Evolutionary conservation across 805 yeast genomes (phyloP).

Genomic region (Groenewaldozyma salmanticensis): DNA sequence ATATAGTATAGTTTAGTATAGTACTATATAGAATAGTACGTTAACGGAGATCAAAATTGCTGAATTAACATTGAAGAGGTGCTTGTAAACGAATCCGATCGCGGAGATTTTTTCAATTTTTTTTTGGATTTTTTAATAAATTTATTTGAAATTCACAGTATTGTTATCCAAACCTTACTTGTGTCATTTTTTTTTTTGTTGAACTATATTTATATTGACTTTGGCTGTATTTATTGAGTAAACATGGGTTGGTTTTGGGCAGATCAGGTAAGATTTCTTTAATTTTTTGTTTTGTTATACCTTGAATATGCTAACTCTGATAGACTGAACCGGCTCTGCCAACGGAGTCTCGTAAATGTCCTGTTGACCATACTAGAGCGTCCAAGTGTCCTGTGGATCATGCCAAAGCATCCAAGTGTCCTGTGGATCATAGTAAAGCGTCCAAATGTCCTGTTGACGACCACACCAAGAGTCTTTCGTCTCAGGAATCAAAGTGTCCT

Average conservation of each 20-base stretch:
- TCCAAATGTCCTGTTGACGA: conserved; percentile 31
- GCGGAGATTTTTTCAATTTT: neutral
- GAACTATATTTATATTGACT: too few species aligned
- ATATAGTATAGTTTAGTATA: neutral
- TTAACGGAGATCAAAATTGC: too few species aligned
- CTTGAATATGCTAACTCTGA: neutral
- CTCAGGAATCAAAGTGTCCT: conserved; percentile 31
- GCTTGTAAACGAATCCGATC: too few species aligned
- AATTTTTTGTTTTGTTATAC: neutral
- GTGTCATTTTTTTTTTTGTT: too few species aligned
- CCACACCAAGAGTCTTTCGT: neutral
- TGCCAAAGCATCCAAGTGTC: conserved; percentile 23
- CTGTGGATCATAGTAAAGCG: conserved; percentile 18
- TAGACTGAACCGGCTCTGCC: neutral
- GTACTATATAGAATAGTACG: too few species aligned
- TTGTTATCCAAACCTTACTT: too few species aligned
- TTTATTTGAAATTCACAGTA: neutral
- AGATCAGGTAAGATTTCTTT: conserved; percentile 20
- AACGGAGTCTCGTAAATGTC: conserved; percentile 26
- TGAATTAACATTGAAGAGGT: too few species aligned
- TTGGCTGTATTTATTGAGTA: neutral
- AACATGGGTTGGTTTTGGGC: conserved; percentile 93
- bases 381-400: conserved; percentile 30
- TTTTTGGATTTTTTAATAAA: conserved; percentile 1
- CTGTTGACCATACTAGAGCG: conserved; percentile 32